Percentiles rank a stretch among this genome's conserved stretches.
Conservation (phyloP, 495 filamentous ascomycete genomes). For the Talaromyces ruber region DNA sequence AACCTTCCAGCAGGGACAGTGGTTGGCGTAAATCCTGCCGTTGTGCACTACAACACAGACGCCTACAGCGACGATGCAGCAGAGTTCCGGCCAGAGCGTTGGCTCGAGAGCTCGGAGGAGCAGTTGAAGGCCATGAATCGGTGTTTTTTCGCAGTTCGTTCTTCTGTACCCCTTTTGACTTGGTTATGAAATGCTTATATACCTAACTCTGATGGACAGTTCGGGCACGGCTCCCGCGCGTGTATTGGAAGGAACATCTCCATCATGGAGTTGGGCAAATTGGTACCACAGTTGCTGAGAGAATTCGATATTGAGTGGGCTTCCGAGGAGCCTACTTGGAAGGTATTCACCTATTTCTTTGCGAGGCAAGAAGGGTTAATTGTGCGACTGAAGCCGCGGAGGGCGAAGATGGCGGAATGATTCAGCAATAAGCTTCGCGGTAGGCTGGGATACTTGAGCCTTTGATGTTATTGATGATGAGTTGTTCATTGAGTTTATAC, state of each 20-base stretch:
- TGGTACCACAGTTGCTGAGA: not conserved
- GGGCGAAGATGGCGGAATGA: not conserved
- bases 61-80: not conserved
- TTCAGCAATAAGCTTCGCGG: not conserved
- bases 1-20: not conserved
- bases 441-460: not conserved
- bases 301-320: not conserved
- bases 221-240: not conserved
- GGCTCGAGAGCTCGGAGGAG: not conserved
- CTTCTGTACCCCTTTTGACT: not conserved
- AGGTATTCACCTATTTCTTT: not conserved
- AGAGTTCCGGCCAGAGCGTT: not conserved
- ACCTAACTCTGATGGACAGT: not conserved
- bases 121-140: not conserved
- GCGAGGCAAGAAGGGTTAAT: not conserved
- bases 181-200: not conserved
- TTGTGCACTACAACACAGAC: not conserved
- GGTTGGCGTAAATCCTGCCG: not conserved
- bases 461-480: not conserved
- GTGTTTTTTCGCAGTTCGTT: not conserved
- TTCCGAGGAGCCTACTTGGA: not conserved
- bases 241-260: not conserved
- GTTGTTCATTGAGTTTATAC: not conserved
- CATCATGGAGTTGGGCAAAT: not conserved
- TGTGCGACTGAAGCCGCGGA: not conserved